A percentile compares a stretch with the other conserved stretches of the same genome.
phyloP scores from a whole-genome alignment of 2,329 filamentous ascomycete species.

The Coniella vitis region DNA sequence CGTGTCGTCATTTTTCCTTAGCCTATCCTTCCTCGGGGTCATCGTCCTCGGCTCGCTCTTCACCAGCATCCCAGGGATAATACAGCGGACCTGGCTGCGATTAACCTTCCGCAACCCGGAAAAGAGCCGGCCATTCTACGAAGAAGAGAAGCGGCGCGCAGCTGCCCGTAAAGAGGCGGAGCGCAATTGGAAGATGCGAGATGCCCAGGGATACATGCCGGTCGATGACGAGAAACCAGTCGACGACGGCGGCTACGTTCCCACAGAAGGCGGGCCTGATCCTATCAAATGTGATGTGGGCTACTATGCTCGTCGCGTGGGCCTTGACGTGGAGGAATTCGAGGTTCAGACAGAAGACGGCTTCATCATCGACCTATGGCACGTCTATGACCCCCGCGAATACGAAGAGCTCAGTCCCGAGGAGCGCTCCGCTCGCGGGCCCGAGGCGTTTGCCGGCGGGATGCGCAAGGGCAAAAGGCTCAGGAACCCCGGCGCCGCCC shows the following conservation, averaged over 20 bases:
- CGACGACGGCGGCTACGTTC: constrained; percentile 53
- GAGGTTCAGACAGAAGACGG: constrained; percentile 90
- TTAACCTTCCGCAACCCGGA: constrained; percentile 56
- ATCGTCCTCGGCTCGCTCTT: constrained; percentile 71
- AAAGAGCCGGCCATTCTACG: constrained; percentile 57
- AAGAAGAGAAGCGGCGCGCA: constrained; percentile 61
- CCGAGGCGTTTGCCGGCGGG: constrained; percentile 53
- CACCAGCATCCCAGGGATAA: constrained; percentile 52
- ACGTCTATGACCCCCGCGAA: constrained; percentile 78
- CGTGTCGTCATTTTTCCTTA: constrained; percentile 65
- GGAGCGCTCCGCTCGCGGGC: constrained; percentile 48
- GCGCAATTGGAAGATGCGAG: constrained; percentile 53
- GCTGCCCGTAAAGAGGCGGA: constrained; percentile 51
- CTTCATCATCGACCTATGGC: constrained; percentile 83
- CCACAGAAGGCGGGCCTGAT: constrained; percentile 75
- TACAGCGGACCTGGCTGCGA: constrained; percentile 42
- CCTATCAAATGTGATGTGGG: constrained; percentile 69
- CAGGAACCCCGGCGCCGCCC: constrained; percentile 33
- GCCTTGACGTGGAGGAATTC: constrained; percentile 76
- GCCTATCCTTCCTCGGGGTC: constrained; percentile 66
- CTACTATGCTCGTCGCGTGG: constrained; percentile 83
- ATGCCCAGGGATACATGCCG: constrained; percentile 27
- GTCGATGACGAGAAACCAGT: constrained; percentile 36
- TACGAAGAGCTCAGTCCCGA: constrained; percentile 46
- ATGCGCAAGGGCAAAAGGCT: constrained; percentile 20